These are phyloP conservation scores for Misopates orontium DNA, from an alignment of 257 asterid genomes.

Conservation along the genomic window DNA sequence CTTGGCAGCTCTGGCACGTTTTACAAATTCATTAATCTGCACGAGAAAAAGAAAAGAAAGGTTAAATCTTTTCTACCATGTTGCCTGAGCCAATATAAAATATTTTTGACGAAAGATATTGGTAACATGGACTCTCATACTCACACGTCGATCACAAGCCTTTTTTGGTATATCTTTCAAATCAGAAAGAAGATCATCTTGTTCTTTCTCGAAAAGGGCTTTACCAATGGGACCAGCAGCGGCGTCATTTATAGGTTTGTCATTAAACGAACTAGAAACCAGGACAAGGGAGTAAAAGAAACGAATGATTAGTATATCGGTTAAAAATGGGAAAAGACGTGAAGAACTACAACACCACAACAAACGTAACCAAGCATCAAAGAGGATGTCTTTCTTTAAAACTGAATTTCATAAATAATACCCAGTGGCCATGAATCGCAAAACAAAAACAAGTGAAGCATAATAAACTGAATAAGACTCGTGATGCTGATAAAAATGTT, in stretches of 20 bases:
- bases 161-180: constrained; percentile 85
- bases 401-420: too few relatives aligned
- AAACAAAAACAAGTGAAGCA: too few relatives aligned
- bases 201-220: constrained; percentile 88
- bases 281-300: too few relatives aligned
- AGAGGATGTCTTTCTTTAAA: too few relatives aligned
- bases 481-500: too few relatives aligned
- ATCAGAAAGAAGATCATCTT: constrained; percentile 79
- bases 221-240: constrained; percentile 82
- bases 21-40: constrained; percentile 93
- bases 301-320: neutral
- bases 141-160: constrained; percentile 94
- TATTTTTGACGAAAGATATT: neutral
- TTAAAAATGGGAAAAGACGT: neutral
- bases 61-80: neutral
- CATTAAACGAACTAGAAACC: constrained; percentile 71
- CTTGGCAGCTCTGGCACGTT: constrained; percentile 96
- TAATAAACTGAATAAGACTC: too few relatives aligned
- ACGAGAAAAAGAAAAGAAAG: neutral
- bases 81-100: constrained; percentile 2
- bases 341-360: neutral
- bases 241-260: constrained; percentile 74
- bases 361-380: neutral
- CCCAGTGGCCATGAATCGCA: too few relatives aligned
- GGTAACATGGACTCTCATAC: constrained; percentile 22